Evolutionary conservation across 306 rosid species (phyloP).

Genomic region (Boehmeria nivea): DNA sequence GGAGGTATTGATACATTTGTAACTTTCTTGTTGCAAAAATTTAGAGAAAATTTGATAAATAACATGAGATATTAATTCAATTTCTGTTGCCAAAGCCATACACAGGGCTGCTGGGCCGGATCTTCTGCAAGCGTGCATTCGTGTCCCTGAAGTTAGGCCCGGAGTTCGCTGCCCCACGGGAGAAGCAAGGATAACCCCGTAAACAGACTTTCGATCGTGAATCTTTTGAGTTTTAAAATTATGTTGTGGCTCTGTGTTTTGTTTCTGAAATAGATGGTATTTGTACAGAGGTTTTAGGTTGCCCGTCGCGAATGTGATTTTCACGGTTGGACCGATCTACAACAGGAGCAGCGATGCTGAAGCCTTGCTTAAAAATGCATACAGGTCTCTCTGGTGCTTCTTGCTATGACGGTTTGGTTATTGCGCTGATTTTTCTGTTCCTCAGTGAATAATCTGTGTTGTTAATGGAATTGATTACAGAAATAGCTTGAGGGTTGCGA

Average conservation of each 20-base stretch:
- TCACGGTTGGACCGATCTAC: slow-evolving; percentile 83
- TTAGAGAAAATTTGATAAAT: no score
- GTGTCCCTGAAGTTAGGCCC: slow-evolving; percentile 60
- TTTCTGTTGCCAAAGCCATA: slow-evolving; percentile 41
- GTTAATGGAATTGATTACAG: slow-evolving; percentile 36
- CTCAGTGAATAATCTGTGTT: neutral
- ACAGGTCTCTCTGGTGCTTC: slow-evolving; percentile 39
- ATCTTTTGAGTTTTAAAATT: neutral
- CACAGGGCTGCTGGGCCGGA: slow-evolving; percentile 86
- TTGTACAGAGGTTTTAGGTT: slow-evolving; percentile 68
- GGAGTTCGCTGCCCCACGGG: slow-evolving; percentile 87
- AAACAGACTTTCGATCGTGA: slow-evolving; percentile 24
- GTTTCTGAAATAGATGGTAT: neutral
- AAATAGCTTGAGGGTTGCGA: slow-evolving; percentile 70
- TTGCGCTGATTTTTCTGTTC: neutral
- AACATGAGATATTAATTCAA: no score
- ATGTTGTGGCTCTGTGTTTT: neutral
- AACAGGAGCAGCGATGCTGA: slow-evolving; percentile 34
- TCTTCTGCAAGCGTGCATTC: slow-evolving; percentile 58
- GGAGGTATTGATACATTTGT: slow-evolving; percentile 59
- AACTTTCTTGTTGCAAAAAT: neutral
- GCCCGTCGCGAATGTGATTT: slow-evolving; percentile 74
- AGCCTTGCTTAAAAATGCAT: slow-evolving; percentile 46
- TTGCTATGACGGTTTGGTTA: neutral
- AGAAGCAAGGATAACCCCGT: slow-evolving; percentile 90